Evolutionary conservation across 1,284 basidiomycete species (phyloP).

Genomic region (Kwoniella shivajii): DNA sequence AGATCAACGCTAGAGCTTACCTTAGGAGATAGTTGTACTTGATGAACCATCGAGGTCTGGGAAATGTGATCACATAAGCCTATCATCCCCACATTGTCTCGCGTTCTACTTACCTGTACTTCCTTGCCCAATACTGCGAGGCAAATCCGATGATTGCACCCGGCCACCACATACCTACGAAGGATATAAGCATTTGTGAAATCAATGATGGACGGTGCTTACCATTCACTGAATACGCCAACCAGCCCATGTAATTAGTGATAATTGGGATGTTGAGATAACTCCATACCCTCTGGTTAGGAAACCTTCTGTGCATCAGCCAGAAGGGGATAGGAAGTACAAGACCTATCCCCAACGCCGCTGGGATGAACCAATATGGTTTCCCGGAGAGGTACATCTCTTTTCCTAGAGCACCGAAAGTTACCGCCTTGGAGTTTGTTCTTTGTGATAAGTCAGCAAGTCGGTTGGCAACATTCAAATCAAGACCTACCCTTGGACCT

Average conservation of each 20-base stretch:
- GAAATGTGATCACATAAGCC: no score
- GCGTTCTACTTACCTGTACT: conserved; percentile 29
- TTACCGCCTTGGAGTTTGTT: conserved; percentile 62
- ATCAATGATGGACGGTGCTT: background rate
- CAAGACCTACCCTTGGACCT: conserved; percentile 11
- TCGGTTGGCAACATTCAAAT: conserved; percentile 30
- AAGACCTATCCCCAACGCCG: conserved; percentile 53
- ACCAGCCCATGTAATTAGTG: conserved; percentile 60
- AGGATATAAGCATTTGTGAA: background rate
- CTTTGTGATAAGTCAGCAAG: conserved; percentile 44
- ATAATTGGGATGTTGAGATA: conserved; percentile 62
- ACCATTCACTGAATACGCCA: conserved; percentile 63
- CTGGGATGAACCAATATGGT: conserved; percentile 60
- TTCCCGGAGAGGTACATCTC: conserved; percentile 58
- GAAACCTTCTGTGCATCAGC: conserved; percentile 56
- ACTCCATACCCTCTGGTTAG: conserved; percentile 53
- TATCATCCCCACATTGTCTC: no score
- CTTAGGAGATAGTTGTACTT: conserved; percentile 68
- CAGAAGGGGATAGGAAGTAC: conserved; percentile 61
- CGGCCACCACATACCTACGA: conserved; percentile 51
- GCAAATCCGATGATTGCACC: conserved; percentile 59
- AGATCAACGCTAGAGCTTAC: background rate
- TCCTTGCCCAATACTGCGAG: conserved; percentile 60
- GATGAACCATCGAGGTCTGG: conserved; percentile 58
- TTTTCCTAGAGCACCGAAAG: conserved; percentile 62